Conservation (phyloP, 2,329 filamentous ascomycete genomes). For the Hymenoscyphus fructigenus region DNA sequence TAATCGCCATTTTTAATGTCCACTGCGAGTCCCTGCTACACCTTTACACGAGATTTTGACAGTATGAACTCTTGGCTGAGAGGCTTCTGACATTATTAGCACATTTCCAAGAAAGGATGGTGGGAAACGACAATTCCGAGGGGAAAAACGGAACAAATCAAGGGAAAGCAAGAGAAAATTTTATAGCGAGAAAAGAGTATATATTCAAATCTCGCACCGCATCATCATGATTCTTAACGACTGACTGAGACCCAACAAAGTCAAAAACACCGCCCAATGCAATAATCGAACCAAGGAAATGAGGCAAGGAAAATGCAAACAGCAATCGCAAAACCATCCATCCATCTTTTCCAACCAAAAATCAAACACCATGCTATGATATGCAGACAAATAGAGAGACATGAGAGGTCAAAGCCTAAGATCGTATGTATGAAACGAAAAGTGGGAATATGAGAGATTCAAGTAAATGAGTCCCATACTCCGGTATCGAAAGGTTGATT, state of each 20-base stretch:
- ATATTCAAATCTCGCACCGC: no score
- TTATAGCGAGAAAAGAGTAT: no score
- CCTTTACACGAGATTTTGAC: no score
- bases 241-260: not conserved
- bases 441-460: not conserved
- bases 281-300: not conserved
- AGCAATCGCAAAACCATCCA: not conserved
- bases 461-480: constrained; percentile 13
- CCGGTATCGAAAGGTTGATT: not conserved
- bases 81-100: no score
- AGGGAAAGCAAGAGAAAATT: no score
- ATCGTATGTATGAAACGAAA: not conserved
- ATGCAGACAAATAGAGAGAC: not conserved
- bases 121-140: no score
- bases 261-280: not conserved
- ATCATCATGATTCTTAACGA: not conserved
- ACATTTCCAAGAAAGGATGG: no score
- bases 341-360: not conserved
- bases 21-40: no score
- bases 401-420: not conserved
- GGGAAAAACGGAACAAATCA: no score
- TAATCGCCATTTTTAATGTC: no score
- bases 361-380: not conserved
- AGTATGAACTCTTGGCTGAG: no score
- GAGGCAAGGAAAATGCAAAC: not conserved